These are phyloP conservation scores for Podospora didyma DNA, from an alignment of 495 filamentous ascomycete genomes.

Conservation along the genomic window DNA sequence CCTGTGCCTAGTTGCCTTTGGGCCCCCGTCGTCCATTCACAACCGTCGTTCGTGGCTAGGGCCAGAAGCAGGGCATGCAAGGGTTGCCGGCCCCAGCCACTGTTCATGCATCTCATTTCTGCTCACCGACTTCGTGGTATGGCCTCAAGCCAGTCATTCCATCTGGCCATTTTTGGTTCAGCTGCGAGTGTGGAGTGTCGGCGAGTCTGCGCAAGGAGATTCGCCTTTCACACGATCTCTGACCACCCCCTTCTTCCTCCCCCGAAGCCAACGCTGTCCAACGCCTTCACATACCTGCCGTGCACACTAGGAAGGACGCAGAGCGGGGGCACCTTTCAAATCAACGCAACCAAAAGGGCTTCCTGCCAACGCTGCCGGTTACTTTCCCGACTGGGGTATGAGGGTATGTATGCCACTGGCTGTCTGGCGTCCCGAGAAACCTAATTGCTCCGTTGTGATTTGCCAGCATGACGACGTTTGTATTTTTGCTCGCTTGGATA, in stretches of 20 bases:
- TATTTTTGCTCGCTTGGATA: constrained; percentile 4
- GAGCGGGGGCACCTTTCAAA: no score
- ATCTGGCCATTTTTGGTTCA: constrained; percentile 8
- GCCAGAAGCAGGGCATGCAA: constrained; percentile 39
- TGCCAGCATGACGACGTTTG: constrained; percentile 14
- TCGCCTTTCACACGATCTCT: no score
- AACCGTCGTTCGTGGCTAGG: constrained; percentile 30
- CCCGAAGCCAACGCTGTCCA: no score
- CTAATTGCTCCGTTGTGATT: constrained; percentile 29
- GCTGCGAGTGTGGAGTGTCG: constrained; percentile 5
- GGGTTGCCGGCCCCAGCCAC: constrained; percentile 41
- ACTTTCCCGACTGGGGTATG: constrained; percentile 9
- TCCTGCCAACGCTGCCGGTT: constrained; percentile 14
- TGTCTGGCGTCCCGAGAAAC: constrained; percentile 19
- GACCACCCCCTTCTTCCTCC: no score
- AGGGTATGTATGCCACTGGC: no score
- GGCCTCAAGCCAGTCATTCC: constrained; percentile 46
- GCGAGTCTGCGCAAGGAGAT: not conserved
- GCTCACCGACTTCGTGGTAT: constrained; percentile 58
- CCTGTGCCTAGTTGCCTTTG: constrained; percentile 47
- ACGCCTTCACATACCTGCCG: no score
- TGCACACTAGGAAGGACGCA: no score
- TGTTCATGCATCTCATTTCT: constrained; percentile 55
- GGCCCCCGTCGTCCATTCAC: constrained; percentile 30
- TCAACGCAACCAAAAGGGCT: not conserved